Percentiles rank a stretch among this genome's conserved stretches.
These are phyloP conservation scores for grape (Vitis vinifera) DNA, from an alignment of 164 flowering plant species.

Conservation along the genomic window ASM3070453v1 NC_081820.1:1180001-1180500, in stretches of 20 bases:
- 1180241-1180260: not conserved
- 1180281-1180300: no score
- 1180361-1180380: no score
- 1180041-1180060: slow-evolving; percentile 4
- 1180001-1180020: slow-evolving; percentile 17
- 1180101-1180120: slow-evolving; percentile 6
- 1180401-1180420: no score
- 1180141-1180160: not conserved
- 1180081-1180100: not conserved
- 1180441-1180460: no score
- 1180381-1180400: no score
- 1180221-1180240: not conserved
- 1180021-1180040: not conserved
- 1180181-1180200: not conserved
- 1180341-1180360: no score
- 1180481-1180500: no score
- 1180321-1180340: no score
- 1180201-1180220: not conserved
- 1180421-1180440: no score
- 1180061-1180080: not conserved
- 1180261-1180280: not conserved
- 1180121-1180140: slow-evolving; percentile 13
- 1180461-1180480: no score
- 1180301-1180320: no score
- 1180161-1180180: not conserved